Base-by-base conservation (phyloP, 345 rosid species). In the Euphorbia peplus region DNA sequence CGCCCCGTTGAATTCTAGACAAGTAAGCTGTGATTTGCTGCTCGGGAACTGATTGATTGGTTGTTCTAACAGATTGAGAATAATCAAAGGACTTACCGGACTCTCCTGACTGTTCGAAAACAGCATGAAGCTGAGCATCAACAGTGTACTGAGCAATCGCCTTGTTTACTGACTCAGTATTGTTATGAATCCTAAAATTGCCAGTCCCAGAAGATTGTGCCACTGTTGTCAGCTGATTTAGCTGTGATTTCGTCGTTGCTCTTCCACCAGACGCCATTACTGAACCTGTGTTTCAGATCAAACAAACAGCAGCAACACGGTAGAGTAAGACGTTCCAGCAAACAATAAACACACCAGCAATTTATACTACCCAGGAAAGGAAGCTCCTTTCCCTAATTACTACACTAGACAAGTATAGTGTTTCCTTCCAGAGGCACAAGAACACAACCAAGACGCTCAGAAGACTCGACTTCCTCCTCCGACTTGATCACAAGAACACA, bases 51-150 rank as follows among this genome's bases (percentile, higher is more conserved):
- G 91, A 84, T 16, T 82, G 85, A 63, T 82, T 77, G 8, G 87
- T 78, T 42, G 90, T 84, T 71, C 78, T 82, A 0, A 89, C 78
- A 0, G 97, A 89, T 28, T 85, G 93, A 0, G 97, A 87, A 79
- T 91, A 91, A 66, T 93, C 93, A 64, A 91, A 93, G 4, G 91
- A 89, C 83, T 82, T 91, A 21, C 98, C 95, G 0, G 95, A 89
- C 67, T 82, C 96, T 0, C 98, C 92, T 1, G 98, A 91, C 53
- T 82, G 93, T 63, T 93, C 98, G 66, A 89, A 93, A 41, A 86
- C 97, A 50, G 97, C 98, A 64, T 93, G 97, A 32, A 93, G 95
- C 5, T 87, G 89, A 3, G 98, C 98, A 63, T 93, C 98, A 15
- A 84, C 90, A 0, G 96, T 93, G 89, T 83, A 93, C 83, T 93